Evolutionary conservation across 768 basidiomycete genomes (phyloP).

Genomic region (Hebeloma cylindrosporum): DNA sequence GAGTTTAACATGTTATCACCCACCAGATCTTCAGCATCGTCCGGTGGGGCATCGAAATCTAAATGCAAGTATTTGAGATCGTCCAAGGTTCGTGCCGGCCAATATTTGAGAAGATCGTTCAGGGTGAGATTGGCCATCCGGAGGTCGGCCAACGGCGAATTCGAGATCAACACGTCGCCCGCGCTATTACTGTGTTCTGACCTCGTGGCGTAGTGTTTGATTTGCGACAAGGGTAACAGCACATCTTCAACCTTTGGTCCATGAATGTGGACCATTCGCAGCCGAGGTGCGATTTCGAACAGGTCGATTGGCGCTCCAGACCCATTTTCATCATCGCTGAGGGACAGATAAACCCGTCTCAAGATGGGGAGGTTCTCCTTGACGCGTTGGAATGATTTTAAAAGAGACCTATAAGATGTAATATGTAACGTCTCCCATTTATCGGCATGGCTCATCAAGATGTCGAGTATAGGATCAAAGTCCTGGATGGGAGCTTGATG

Average conservation of each 20-base stretch:
- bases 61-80: constrained; percentile 3
- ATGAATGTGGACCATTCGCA: constrained; percentile 4
- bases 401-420: constrained; percentile 5
- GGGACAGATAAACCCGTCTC: constrained; percentile 3
- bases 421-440: constrained; percentile 12
- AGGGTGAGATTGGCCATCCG: constrained; percentile 2
- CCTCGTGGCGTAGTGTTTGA: constrained; percentile 6
- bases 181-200: neutral
- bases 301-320: constrained; percentile 1
- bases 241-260: neutral
- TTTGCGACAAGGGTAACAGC: constrained; percentile 9
- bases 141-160: constrained; percentile 4
- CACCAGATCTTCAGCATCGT: neutral
- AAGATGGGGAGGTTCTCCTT: constrained; percentile 6
- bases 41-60: neutral
- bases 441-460: constrained; percentile 9
- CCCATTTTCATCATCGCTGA: neutral
- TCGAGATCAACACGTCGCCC: neutral
- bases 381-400: constrained; percentile 10
- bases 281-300: constrained; percentile 11
- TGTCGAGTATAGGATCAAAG: constrained; percentile 11
- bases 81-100: neutral
- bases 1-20: constrained; percentile 5
- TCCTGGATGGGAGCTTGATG: constrained; percentile 3
- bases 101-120: constrained; percentile 1